phyloP scores from a whole-genome alignment of 345 rosid species.

The Jatropha curcas region DNA sequence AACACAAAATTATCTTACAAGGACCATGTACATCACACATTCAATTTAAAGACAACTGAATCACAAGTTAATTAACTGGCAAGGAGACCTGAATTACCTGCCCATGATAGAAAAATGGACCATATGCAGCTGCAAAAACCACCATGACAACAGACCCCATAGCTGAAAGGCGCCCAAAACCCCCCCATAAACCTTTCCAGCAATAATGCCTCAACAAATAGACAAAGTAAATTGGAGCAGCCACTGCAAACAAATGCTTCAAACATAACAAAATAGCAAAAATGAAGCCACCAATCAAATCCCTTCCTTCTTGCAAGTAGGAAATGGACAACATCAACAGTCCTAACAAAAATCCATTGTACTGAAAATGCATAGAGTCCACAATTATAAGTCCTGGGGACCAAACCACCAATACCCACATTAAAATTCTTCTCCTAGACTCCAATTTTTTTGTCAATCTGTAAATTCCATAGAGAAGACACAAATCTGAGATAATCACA shows the following conservation, averaged over 20 bases:
- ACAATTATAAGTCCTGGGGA: constrained; percentile 82
- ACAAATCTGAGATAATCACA: constrained; percentile 72
- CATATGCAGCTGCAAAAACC: constrained; percentile 69
- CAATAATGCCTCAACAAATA: constrained; percentile 85
- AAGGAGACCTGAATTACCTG: constrained; percentile 47
- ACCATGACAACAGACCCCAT: constrained; percentile 67
- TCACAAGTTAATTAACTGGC: not conserved
- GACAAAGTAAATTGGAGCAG: constrained; percentile 90
- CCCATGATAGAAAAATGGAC: constrained; percentile 71
- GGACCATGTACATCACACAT: not conserved
- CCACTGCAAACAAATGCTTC: constrained; percentile 91
- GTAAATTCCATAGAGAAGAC: constrained; percentile 55
- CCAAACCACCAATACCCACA: constrained; percentile 71
- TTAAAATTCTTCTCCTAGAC: constrained; percentile 39
- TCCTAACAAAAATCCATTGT: constrained; percentile 86
- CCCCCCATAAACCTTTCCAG: constrained; percentile 55
- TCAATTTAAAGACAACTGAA: not conserved
- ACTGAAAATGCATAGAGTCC: constrained; percentile 93
- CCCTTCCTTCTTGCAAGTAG: constrained; percentile 70
- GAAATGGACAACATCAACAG: constrained; percentile 77
- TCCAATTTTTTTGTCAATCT: constrained; percentile 45
- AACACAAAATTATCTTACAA: not conserved
- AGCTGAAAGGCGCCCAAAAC: constrained; percentile 48
- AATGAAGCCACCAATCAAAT: constrained; percentile 75
- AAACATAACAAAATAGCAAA: constrained; percentile 81